Evolutionary conservation across 1,284 basidiomycete genomes (phyloP).

Genomic region (Ceratobasidium sp.): DNA sequence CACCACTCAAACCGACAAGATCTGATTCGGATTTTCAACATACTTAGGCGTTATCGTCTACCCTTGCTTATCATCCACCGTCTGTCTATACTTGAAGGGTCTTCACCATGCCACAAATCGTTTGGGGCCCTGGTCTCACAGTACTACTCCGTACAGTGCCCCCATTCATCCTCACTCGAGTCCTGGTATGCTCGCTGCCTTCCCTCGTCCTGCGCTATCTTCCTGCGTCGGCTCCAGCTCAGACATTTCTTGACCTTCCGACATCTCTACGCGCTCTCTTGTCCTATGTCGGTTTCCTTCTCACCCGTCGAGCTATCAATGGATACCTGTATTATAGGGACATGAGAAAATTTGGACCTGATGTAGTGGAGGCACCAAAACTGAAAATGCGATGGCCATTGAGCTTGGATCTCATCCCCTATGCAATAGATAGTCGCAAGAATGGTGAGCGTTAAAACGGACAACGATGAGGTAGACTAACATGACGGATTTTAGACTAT

Average conservation of each 20-base stretch:
- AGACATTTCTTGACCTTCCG: slow-evolving; percentile 15
- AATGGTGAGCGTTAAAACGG: slow-evolving; percentile 5
- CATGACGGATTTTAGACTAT: background rate
- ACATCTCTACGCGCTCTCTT: background rate
- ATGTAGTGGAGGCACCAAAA: slow-evolving; percentile 26
- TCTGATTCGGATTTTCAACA: too few species aligned
- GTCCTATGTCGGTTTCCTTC: background rate
- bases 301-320: background rate
- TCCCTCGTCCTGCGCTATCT: slow-evolving; percentile 4
- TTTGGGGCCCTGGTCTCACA: slow-evolving; percentile 32
- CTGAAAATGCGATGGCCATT: slow-evolving; percentile 8
- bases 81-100: background rate
- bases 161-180: slow-evolving; percentile 3
- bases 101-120: background rate
- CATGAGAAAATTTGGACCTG: slow-evolving; percentile 34
- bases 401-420: slow-evolving; percentile 26
- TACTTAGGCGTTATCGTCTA: too few species aligned
- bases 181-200: slow-evolving; percentile 6
- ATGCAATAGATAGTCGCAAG: background rate
- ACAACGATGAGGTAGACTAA: background rate
- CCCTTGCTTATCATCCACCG: background rate
- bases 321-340: background rate
- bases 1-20: background rate
- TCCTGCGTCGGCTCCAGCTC: background rate
- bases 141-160: slow-evolving; percentile 12